These are phyloP conservation scores for Phoma herbarum DNA, from an alignment of 2,329 filamentous ascomycete genomes.

Conservation along the genomic window DNA sequence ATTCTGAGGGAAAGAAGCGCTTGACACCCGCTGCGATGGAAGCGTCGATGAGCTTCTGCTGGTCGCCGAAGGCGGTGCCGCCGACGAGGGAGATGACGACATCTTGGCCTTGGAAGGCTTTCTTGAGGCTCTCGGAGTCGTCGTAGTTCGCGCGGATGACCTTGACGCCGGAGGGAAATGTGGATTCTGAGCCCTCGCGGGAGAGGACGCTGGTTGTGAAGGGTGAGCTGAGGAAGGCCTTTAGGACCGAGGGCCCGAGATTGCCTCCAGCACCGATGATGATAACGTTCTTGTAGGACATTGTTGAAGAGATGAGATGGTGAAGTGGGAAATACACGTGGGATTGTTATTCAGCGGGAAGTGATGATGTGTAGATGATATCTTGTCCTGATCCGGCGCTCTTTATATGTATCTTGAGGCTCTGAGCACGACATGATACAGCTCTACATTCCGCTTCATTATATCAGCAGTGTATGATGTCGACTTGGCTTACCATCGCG, in stretches of 20 bases:
- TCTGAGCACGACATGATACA: conserved; percentile 4
- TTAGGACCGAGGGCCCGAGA: conserved; percentile 54
- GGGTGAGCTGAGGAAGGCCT: conserved; percentile 52
- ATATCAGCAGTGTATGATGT: conserved; percentile 12
- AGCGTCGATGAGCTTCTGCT: conserved; percentile 65
- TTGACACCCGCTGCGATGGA: conserved; percentile 67
- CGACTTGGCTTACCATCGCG: not conserved
- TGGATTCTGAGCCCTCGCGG: conserved; percentile 57
- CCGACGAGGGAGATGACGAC: conserved; percentile 63
- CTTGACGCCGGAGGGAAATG: conserved; percentile 52
- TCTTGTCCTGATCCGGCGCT: too few species aligned
- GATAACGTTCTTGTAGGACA: conserved; percentile 55
- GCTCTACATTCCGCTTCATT: conserved; percentile 14
- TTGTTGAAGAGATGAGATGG: conserved; percentile 7
- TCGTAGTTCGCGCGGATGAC: conserved; percentile 61
- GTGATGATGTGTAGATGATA: not conserved
- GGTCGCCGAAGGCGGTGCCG: conserved; percentile 53
- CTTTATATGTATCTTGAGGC: conserved; percentile 3
- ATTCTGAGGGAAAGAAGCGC: conserved; percentile 70
- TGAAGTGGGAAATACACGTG: not conserved
- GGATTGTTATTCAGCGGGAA: not conserved
- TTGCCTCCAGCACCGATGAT: conserved; percentile 56
- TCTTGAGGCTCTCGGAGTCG: conserved; percentile 57
- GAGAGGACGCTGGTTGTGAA: conserved; percentile 67
- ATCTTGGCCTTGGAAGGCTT: conserved; percentile 65